Percentiles rank a stretch among this genome's conserved stretches.
Conservation (phyloP, 345 rosid species). For the Microthlaspi erraticum region DNA sequence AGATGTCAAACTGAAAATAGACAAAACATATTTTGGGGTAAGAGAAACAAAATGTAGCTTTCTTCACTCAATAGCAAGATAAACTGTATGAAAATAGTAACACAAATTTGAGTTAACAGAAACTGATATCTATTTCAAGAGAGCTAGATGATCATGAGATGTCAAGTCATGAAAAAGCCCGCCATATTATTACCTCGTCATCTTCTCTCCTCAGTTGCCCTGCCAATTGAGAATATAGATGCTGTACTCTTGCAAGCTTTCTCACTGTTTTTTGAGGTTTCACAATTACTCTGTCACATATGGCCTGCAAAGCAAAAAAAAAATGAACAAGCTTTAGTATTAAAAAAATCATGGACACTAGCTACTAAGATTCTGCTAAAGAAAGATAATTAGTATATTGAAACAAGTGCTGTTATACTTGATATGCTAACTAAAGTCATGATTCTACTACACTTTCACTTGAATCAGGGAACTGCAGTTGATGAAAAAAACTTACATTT, state of each 20-base stretch:
- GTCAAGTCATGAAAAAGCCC: not conserved
- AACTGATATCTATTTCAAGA: slow-evolving; percentile 1
- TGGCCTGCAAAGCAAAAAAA: slow-evolving; percentile 53
- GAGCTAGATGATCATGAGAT: slow-evolving; percentile 5
- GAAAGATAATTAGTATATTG: not conserved
- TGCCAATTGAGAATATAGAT: slow-evolving; percentile 69
- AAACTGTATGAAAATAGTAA: not conserved
- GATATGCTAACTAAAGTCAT: not conserved
- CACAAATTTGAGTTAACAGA: not conserved
- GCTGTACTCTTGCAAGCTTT: slow-evolving; percentile 84
- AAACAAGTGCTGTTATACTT: not conserved
- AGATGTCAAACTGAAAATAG: slow-evolving; percentile 63
- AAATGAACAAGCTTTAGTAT: not conserved
- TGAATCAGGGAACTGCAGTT: not conserved
- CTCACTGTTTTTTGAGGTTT: slow-evolving; percentile 71
- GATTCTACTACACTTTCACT: slow-evolving; percentile 1
- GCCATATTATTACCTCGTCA: slow-evolving; percentile 68
- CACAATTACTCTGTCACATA: slow-evolving; percentile 63
- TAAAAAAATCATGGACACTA: not conserved
- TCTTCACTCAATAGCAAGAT: not conserved
- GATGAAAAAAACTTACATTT: slow-evolving; percentile 54
- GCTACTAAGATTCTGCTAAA: not conserved
- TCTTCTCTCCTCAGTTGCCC: slow-evolving; percentile 79
- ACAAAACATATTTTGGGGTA: slow-evolving; percentile 32
- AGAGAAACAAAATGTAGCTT: not conserved